These are phyloP conservation scores for Xylariaceae sp. DNA, from an alignment of 2,329 filamentous ascomycete species.

Conservation along the genomic window DNA sequence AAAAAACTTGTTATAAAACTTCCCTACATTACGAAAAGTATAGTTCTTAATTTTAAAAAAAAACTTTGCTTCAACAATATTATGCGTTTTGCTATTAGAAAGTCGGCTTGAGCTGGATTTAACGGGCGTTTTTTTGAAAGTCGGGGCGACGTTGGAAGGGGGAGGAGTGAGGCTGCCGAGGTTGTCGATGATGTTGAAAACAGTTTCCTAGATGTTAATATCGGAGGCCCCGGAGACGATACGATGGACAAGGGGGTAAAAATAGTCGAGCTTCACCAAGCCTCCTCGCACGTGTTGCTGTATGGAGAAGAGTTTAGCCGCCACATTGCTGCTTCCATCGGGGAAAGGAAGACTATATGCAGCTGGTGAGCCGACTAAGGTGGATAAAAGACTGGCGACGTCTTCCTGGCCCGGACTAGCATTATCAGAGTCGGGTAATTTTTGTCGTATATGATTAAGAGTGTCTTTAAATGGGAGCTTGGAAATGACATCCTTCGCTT, in stretches of 20 bases:
- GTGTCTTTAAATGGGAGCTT: constrained; percentile 7
- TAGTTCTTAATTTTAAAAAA: constrained; percentile 4
- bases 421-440: constrained; percentile 1
- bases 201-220: constrained; percentile 1
- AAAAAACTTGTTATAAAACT: constrained; percentile 13
- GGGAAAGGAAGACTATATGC: constrained; percentile 5
- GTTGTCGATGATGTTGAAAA: constrained; percentile 4
- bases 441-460: constrained; percentile 2
- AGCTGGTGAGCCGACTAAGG: background rate
- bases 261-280: constrained; percentile 2
- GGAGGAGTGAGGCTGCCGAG: background rate
- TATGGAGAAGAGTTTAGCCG: constrained; percentile 10
- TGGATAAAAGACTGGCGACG: constrained; percentile 1
- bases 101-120: constrained; percentile 2
- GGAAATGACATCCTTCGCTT: constrained; percentile 6
- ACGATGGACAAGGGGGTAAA: constrained; percentile 7
- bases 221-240: constrained; percentile 4
- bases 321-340: constrained; percentile 3
- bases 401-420: constrained; percentile 4
- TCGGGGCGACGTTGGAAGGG: background rate
- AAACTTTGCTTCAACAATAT: constrained; percentile 4
- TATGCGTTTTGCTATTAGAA: constrained; percentile 1
- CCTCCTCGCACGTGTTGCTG: background rate
- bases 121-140: constrained; percentile 4
- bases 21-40: constrained; percentile 3